Conservation (phyloP, 108 stramenopile genomes). For the Skeletonema marinoi region DNA sequence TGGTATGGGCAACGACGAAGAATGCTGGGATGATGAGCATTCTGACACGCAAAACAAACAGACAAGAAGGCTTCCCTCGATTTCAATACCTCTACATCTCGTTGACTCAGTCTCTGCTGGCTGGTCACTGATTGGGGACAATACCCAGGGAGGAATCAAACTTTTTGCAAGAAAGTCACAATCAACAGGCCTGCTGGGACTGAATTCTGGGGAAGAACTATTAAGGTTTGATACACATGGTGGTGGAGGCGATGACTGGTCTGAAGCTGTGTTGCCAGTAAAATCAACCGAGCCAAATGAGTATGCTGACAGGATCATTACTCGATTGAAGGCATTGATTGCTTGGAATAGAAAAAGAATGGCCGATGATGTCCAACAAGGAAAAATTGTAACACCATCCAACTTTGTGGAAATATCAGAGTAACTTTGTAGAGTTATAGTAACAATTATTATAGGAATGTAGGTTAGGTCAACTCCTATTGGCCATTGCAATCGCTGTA, state of each 20-base stretch:
- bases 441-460: neutral
- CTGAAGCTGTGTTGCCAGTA: neutral
- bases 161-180: neutral
- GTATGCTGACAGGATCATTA: neutral
- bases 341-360: slow-evolving; percentile 3
- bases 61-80: neutral
- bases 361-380: neutral
- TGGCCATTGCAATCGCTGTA: slow-evolving; percentile 89
- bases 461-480: slow-evolving; percentile 25
- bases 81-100: slow-evolving; percentile 24
- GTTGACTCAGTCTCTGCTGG: slow-evolving; percentile 15
- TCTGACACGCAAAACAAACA: neutral
- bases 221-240: slow-evolving; percentile 4
- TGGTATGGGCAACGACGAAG: neutral
- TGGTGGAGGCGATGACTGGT: slow-evolving; percentile 5
- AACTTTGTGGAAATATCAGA: neutral
- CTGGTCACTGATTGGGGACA: slow-evolving; percentile 26
- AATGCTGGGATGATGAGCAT: slow-evolving; percentile 8
- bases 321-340: slow-evolving; percentile 6
- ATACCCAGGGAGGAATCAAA: slow-evolving; percentile 28
- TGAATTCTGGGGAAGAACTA: slow-evolving; percentile 11
- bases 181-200: slow-evolving; percentile 1
- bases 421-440: neutral
- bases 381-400: neutral
- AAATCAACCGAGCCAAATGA: slow-evolving; percentile 9